These are phyloP conservation scores for Rubia tinctorum DNA, from an alignment of 305 asterid genomes.

Conservation along the genomic window DNA sequence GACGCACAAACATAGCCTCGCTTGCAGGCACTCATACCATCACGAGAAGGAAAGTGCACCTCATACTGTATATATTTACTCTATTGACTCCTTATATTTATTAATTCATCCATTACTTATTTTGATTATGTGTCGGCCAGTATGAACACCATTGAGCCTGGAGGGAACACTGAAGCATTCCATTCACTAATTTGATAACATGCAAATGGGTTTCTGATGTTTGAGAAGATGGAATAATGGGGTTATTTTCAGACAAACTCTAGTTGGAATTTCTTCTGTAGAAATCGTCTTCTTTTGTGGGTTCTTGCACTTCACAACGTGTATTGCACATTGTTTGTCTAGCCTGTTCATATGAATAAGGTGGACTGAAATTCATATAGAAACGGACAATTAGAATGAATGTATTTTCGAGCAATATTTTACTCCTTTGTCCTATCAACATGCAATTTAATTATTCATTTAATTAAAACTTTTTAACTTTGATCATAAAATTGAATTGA, in stretches of 20 bases:
- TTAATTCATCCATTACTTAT: neutral
- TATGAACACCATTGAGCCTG: neutral
- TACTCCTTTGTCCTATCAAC: too few relatives aligned
- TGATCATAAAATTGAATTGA: too few relatives aligned
- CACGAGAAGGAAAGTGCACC: neutral
- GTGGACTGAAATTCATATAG: neutral
- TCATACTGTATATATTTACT: neutral
- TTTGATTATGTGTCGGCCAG: constrained; percentile 6
- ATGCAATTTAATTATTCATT: too few relatives aligned
- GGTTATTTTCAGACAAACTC: neutral
- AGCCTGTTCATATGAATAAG: neutral
- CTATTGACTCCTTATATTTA: neutral
- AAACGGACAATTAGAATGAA: neutral
- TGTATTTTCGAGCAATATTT: neutral
- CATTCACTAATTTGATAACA: too few relatives aligned
- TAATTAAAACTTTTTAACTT: too few relatives aligned
- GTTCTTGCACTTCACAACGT: neutral
- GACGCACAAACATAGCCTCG: neutral
- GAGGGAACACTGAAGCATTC: neutral
- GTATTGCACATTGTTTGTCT: neutral
- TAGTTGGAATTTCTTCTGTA: neutral
- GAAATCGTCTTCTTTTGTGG: constrained; percentile 2
- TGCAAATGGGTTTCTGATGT: too few relatives aligned
- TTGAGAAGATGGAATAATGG: neutral
- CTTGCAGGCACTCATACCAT: neutral